Conservation (phyloP, 2,329 filamentous ascomycete species). For the Colletotrichum liriopes region DNA sequence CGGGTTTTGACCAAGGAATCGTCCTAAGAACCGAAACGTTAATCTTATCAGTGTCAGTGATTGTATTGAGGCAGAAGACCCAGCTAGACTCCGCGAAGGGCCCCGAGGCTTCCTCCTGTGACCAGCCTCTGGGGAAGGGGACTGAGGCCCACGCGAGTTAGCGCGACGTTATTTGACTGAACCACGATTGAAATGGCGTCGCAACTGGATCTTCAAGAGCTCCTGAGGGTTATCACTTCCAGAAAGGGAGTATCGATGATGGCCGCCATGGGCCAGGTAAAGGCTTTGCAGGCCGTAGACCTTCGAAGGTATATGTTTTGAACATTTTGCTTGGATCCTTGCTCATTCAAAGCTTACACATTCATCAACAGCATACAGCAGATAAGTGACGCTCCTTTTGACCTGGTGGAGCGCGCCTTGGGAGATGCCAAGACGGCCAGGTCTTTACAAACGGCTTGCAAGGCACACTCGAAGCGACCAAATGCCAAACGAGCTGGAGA, state of each 20-base stretch:
- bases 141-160: too few species aligned
- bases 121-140: not conserved
- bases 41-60: not conserved
- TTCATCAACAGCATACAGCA: slow-evolving; percentile 64
- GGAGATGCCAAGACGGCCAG: slow-evolving; percentile 66
- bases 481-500: slow-evolving; percentile 13
- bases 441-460: slow-evolving; percentile 68
- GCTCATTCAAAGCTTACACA: not conserved
- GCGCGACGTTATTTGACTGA: too few species aligned
- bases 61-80: not conserved
- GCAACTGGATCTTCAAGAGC: slow-evolving; percentile 73
- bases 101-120: not conserved
- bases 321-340: not conserved
- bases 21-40: not conserved
- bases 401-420: slow-evolving; percentile 62
- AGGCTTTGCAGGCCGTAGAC: slow-evolving; percentile 68
- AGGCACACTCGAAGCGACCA: slow-evolving; percentile 62
- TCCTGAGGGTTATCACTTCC: slow-evolving; percentile 72
- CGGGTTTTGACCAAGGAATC: not conserved
- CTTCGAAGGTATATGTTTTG: slow-evolving; percentile 66
- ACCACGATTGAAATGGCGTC: slow-evolving; percentile 62
- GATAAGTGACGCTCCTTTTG: slow-evolving; percentile 65
- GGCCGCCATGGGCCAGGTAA: slow-evolving; percentile 72
- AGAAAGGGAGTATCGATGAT: slow-evolving; percentile 71
- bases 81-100: not conserved